phyloP scores from a whole-genome alignment of 257 asterid genomes.

The Ligustrum vulgare region DNA sequence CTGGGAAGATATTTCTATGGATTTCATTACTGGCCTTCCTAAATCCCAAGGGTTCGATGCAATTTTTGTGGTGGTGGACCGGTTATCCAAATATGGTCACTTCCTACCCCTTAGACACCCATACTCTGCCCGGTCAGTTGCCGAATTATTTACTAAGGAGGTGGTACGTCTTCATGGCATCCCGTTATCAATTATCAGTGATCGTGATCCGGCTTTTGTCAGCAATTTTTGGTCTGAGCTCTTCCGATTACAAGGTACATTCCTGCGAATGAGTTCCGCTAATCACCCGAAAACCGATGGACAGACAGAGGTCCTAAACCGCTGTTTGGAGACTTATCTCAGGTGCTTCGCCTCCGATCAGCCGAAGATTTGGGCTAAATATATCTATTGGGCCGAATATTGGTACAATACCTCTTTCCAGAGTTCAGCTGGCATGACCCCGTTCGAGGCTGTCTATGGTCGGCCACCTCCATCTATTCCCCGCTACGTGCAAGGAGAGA shows the following conservation, averaged over 20 bases:
- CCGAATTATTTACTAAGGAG: not conserved
- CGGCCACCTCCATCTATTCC: not conserved
- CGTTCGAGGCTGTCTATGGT: constrained; percentile 2
- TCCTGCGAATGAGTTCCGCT: no score
- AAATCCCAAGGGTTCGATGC: not conserved
- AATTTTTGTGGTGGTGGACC: not conserved
- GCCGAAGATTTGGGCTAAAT: no score
- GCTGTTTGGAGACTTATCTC: no score
- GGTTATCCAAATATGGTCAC: not conserved
- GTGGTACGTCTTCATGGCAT: not conserved
- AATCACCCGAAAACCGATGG: no score
- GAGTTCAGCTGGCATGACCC: not conserved
- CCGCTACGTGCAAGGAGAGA: not conserved
- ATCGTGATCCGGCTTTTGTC: not conserved
- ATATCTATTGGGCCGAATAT: not conserved
- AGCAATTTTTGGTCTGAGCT: not conserved
- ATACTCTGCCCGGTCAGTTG: not conserved
- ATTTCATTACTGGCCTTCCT: not conserved
- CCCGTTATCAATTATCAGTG: not conserved
- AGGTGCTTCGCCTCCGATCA: no score
- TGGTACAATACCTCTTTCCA: constrained; percentile 13
- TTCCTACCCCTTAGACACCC: not conserved
- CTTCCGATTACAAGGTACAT: no score
- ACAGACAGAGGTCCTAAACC: no score
- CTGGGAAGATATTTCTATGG: no score